Base-by-base conservation (phyloP, 228 moss, liverwort and hornwort genomes). In the Sphagnum magellanicum region DNA sequence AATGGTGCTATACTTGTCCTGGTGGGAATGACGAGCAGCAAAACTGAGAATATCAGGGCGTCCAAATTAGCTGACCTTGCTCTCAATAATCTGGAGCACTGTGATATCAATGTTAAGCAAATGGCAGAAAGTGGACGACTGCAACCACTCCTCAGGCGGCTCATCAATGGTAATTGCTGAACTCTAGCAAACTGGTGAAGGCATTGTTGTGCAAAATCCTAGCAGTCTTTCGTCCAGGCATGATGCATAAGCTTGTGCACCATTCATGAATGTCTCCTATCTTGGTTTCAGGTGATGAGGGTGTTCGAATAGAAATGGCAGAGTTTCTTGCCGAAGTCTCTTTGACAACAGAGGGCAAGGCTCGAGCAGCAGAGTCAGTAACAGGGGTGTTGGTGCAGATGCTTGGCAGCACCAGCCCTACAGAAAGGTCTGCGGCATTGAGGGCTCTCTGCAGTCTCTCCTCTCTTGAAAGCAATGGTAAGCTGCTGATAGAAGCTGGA, bases 371-470 rank as follows among this genome's bases (percentile, higher is more conserved):
- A 59, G 79, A 89, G 59, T 74, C 84, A 76, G 90, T 79, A 71
- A 76, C 90, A 49, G 55, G 67, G 50, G 71, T 81, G 5, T 82
- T 98, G 53, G 92, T 98, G 69, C 81, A 85, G 55, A 98, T 98
- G 94, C 89, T 98, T 8, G 90, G 78, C 0, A 84, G 91, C 66
- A 70, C 74, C 8, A 90, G 87, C 17, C 67, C 79, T 50, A 64
- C 85, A 53, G 87, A 85, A 7, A 90, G 94, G 70, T 87, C 86
- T 50, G 76, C 85, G 15, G 89, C 98, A 4, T 60, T 98, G 69
- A 98, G 88, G 80, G 94, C 91, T 10, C 87, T 98, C n/a, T 81
- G 80, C 58, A 79, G 74, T 62, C 79, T 98, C 71, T 92, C 98
- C 0, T 77, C 85, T n/a, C 74, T 94, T 61, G 87, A 83, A 16